Base-by-base conservation (phyloP, 768 basidiomycete genomes). In the Leccinellum rugosiceps region DNA sequence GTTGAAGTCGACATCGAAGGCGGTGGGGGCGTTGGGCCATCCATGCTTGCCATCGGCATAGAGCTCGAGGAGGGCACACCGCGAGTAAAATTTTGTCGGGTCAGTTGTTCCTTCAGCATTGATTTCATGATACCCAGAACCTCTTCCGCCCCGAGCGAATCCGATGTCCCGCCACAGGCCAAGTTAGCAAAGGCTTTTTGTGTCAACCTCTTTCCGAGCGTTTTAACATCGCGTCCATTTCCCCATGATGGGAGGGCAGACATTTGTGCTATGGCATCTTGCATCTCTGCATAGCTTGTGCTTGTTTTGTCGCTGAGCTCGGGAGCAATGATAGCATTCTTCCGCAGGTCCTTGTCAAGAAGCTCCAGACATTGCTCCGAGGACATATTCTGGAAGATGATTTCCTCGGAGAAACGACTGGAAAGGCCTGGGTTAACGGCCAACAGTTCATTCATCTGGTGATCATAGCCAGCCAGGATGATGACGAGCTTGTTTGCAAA, bases 381-480 rank as follows among this genome's bases (percentile, higher is more conserved):
- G 26, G 71, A 55, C 74, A 89, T 79, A 64, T 87, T 81, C 11
- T 61, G 58, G 75, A 89, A 86, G 43, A 70, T 56, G 17, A 89
- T 75, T 56, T 82, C 80, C 34, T 86, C 83, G 2, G 87, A 80
- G 74, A 89, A 88, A 31, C 87, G 83, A 70, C 87, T 89, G 6
- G 85, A 79, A 21, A 89, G 75, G 0, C 87, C 88, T 2, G 80
- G 74, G 61, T 89, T 89, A 58, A 84, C 78, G 0, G 73, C 62
- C 60, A 89, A 66, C 7, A 89, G 76, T 15, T 73, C 51, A 60
- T 88, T 85, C 76, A 89, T 89, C 50, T 89, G 83, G 6, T 81
- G 60, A 61, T 87, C 85, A 60, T 89, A 89, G 2, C 87, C 87
- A 19, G 87, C 87, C 14, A 89, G 76, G 55, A 89, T 82, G 64